Evolutionary conservation across 345 rosid species (phyloP).

Genomic region (Brassica incana): DNA sequence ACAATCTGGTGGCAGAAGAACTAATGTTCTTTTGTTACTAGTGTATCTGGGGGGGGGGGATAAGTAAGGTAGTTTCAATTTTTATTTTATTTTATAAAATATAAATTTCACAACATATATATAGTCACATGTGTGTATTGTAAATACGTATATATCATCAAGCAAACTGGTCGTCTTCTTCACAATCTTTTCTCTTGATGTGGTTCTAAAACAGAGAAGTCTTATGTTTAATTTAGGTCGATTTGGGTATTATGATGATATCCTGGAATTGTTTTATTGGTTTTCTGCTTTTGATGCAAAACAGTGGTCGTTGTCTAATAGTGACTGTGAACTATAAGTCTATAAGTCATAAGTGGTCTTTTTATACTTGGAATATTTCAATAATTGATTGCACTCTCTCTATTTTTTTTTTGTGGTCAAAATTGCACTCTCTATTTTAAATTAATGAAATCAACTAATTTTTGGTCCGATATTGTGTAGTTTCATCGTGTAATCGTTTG

Average conservation of each 20-base stretch:
- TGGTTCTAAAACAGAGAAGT: constrained; percentile 24
- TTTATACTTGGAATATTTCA: constrained; percentile 24
- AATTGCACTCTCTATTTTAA: constrained; percentile 2
- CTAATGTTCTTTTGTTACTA: constrained; percentile 32
- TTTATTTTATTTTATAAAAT: constrained; percentile 15
- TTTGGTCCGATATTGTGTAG: neutral
- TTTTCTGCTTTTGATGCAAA: constrained; percentile 34
- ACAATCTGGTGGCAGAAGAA: constrained; percentile 19
- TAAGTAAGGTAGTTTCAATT: constrained; percentile 32
- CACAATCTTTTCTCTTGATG: constrained; percentile 1
- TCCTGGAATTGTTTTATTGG: constrained; percentile 19
- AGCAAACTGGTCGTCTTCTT: neutral
- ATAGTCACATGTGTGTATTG: neutral
- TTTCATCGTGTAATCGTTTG: neutral
- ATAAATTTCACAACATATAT: constrained; percentile 6
- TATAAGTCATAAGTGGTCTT: constrained; percentile 6
- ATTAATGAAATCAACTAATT: neutral
- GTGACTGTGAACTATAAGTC: constrained; percentile 39
- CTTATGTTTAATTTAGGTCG: constrained; percentile 32
- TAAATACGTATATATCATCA: neutral
- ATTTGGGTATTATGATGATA: constrained; percentile 8
- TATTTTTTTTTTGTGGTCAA: too few species aligned
- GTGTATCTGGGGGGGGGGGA: constrained; percentile 17
- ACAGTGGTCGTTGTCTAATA: constrained; percentile 37
- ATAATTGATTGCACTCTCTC: constrained; percentile 26